Percentiles rank a stretch among this genome's conserved stretches.
Evolutionary conservation across 306 rosid species (phyloP).

Genomic region (Prunus salicina): DNA sequence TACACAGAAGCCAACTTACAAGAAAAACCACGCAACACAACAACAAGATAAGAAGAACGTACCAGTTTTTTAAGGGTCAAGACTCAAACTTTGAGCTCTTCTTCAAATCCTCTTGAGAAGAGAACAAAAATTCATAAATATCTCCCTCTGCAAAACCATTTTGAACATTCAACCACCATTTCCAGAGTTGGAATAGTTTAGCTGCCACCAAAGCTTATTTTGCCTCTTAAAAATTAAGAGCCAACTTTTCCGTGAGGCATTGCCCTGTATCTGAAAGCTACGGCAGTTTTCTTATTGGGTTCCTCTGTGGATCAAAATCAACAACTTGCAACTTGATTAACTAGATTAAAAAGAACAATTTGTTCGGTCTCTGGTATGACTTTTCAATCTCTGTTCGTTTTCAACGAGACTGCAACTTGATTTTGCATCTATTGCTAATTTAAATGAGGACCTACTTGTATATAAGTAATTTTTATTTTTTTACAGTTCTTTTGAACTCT

Average conservation of each 20-base stretch:
- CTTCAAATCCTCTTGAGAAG: background rate
- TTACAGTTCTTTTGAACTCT: no score
- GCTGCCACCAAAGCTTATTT: background rate
- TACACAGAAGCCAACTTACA: background rate
- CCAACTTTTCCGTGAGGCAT: conserved; percentile 1
- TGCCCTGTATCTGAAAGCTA: background rate
- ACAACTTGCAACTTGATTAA: background rate
- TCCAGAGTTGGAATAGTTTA: conserved; percentile 3
- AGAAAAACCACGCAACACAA: background rate
- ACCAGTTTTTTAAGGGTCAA: conserved; percentile 1
- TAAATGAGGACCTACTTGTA: background rate
- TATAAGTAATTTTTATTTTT: no score
- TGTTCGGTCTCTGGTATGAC: background rate
- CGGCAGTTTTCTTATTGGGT: background rate
- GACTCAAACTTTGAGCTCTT: conserved; percentile 3
- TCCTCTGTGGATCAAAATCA: background rate
- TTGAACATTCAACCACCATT: conserved; percentile 8
- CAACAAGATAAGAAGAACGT: background rate
- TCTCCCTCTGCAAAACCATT: background rate
- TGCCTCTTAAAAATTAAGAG: background rate
- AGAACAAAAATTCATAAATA: background rate
- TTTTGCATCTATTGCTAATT: background rate
- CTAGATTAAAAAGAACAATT: background rate
- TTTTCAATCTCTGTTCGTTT: background rate
- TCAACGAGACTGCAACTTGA: background rate